A percentile compares a stretch with the other conserved stretches of the same genome.
These are phyloP conservation scores for Calonectria honghensis DNA, from an alignment of 2,329 filamentous ascomycete genomes.

Conservation along the genomic window DNA sequence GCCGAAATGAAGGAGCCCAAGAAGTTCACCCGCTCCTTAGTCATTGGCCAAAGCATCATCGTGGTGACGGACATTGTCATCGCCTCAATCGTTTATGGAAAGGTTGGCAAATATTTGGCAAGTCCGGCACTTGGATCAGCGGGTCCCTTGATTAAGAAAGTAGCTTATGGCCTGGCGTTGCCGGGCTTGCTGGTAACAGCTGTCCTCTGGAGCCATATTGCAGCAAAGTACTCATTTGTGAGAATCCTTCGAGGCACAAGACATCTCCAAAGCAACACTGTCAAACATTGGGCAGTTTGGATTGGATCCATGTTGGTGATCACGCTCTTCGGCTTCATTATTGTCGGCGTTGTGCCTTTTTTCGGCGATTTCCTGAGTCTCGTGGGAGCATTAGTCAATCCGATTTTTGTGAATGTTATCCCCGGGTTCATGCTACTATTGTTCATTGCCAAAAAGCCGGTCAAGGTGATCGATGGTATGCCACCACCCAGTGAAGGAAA, in stretches of 20 bases:
- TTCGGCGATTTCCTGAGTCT: not conserved
- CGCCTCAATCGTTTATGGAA: not conserved
- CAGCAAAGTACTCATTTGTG: constrained; percentile 7
- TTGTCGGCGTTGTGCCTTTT: not conserved
- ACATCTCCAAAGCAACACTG: not conserved
- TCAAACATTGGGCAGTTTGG: not conserved
- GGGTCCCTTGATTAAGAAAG: not conserved
- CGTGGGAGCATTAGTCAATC: not conserved
- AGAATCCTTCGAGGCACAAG: not conserved
- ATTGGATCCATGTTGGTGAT: not conserved
- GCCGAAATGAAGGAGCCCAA: not conserved
- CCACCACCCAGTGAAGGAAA: not conserved
- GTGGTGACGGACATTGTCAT: not conserved
- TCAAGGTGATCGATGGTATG: not conserved
- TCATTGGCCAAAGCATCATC: not conserved
- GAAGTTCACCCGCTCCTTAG: not conserved
- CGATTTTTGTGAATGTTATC: not conserved
- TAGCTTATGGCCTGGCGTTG: not conserved
- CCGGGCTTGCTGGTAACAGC: not conserved
- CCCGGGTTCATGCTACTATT: not conserved
- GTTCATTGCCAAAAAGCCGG: not conserved
- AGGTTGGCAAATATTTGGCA: not conserved
- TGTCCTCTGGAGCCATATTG: not conserved
- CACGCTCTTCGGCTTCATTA: not conserved
- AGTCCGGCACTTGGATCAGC: constrained; percentile 10